Base-by-base conservation (phyloP, 805 yeast species). In the Debaryomyces prosopidis region DNA sequence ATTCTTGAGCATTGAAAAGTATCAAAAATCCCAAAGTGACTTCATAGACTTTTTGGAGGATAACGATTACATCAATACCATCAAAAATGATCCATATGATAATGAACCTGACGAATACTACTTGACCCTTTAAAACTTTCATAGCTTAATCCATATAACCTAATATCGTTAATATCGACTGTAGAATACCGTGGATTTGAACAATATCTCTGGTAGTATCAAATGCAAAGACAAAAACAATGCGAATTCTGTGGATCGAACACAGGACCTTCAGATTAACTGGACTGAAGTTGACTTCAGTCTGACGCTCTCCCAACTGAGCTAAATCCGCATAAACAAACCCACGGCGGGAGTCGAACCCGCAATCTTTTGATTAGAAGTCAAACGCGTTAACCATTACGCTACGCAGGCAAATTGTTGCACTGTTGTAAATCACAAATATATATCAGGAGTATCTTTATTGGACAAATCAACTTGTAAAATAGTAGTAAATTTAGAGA, bases 171-270 rank as follows among this genome's bases (percentile, higher is more conserved):
- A 23, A 23, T n/a, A n/a, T n/a, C n/a, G n/a, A n/a, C n/a, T n/a
- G n/a, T n/a, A n/a, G n/a, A n/a, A n/a, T n/a, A n/a, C n/a, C n/a
- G n/a, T 26, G 30, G 30, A 26, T 26, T 26, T 11, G 11, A 26
- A 26, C 10, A 26, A 26, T 26, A 26, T 26, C 30, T 26, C n/a
- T n/a, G n/a, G n/a, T n/a, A n/a, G n/a, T n/a, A n/a, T n/a, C n/a
- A n/a, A n/a, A 23, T 23, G 26, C 26, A 27, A 31, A 40, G 36
- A 58, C 58, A 66, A 57, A 52, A 58, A 52, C 69, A 43, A 55
- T 79, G 84, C 84, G 81, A 76, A 66, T 77, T 79, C 80, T 82
- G 88, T 81, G 89, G 88, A 81, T 84, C 85, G 89, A 84, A 84
- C 88, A 81, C 88, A 81, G 85, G 87, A 83, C 89, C 89, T 84